A percentile compares a stretch with the other conserved stretches of the same genome.
These are phyloP conservation scores for Sugiyamaella sp. DNA, from an alignment of 1,139 yeast species.

Conservation along the genomic window DNA sequence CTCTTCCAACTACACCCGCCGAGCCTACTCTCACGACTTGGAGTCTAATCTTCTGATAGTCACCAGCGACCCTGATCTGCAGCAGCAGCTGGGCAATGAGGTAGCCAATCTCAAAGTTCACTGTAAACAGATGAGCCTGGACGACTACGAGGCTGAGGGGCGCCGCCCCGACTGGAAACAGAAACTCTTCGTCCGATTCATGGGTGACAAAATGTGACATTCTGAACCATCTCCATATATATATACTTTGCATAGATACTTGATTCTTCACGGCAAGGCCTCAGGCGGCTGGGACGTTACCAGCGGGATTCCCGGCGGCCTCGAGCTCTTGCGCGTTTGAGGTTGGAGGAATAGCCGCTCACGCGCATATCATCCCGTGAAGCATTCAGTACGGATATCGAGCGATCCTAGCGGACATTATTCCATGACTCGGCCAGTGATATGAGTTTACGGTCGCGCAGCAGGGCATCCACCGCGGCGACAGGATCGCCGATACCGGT, in stretches of 20 bases:
- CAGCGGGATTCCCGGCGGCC: too few relatives aligned
- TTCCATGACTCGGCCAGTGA: background rate
- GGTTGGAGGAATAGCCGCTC: too few relatives aligned
- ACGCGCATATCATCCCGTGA: too few relatives aligned
- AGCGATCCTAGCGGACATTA: too few relatives aligned
- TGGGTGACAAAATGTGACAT: slow-evolving; percentile 60
- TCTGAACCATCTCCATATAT: background rate
- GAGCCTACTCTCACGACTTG: slow-evolving; percentile 85
- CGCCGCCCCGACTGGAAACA: slow-evolving; percentile 65
- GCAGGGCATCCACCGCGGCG: slow-evolving; percentile 24
- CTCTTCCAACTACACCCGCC: slow-evolving; percentile 87
- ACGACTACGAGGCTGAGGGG: slow-evolving; percentile 64
- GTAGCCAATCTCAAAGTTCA: slow-evolving; percentile 60
- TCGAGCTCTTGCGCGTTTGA: too few relatives aligned
- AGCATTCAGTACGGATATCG: too few relatives aligned
- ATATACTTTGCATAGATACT: background rate
- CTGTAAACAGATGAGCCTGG: slow-evolving; percentile 54
- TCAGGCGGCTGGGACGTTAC: background rate
- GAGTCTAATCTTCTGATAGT: slow-evolving; percentile 83
- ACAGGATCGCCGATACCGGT: slow-evolving; percentile 18
- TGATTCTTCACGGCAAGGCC: background rate
- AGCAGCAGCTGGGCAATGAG: slow-evolving; percentile 61
- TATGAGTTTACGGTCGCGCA: slow-evolving; percentile 21
- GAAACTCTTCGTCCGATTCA: slow-evolving; percentile 48
- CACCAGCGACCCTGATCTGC: slow-evolving; percentile 66